These are phyloP conservation scores for Verticillium longisporum DNA, from an alignment of 2,329 filamentous ascomycete species.

Conservation along the genomic window DNA sequence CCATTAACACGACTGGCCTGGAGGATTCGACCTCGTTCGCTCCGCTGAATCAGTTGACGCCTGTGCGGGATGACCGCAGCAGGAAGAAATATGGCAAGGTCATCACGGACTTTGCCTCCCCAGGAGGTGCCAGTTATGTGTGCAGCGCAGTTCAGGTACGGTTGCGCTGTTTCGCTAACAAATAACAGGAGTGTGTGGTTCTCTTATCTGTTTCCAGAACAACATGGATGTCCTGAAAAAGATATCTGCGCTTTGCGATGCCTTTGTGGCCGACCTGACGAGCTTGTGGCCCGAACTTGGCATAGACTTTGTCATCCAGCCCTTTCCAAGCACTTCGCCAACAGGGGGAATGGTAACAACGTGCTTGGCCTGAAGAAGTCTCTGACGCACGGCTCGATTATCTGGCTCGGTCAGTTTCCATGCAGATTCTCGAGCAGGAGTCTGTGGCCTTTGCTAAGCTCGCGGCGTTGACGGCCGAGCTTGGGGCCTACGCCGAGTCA, in stretches of 20 bases:
- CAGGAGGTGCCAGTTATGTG: background rate
- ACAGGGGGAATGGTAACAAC: background rate
- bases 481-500: constrained; percentile 13
- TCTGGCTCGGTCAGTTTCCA: constrained; percentile 1
- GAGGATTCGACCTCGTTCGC: background rate
- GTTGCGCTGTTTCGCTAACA: background rate
- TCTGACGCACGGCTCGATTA: background rate
- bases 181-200: constrained; percentile 2
- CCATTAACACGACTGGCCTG: background rate
- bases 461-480: constrained; percentile 19
- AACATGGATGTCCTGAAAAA: background rate
- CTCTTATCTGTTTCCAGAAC: constrained; percentile 1
- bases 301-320: constrained; percentile 4
- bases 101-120: background rate
- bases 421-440: constrained; percentile 17
- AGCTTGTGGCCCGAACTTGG: background rate
- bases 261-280: background rate
- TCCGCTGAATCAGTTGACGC: background rate
- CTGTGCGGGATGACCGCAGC: background rate
- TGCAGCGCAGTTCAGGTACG: background rate
- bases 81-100: background rate
- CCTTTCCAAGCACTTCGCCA: constrained; percentile 5
- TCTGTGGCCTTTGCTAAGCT: constrained; percentile 22
- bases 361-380: constrained; percentile 2
- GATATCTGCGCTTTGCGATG: background rate